Percentiles rank a stretch among this genome's conserved stretches.
Evolutionary conservation across 306 rosid genomes (phyloP).

Genomic region (Hippophae gyantsensis): DNA sequence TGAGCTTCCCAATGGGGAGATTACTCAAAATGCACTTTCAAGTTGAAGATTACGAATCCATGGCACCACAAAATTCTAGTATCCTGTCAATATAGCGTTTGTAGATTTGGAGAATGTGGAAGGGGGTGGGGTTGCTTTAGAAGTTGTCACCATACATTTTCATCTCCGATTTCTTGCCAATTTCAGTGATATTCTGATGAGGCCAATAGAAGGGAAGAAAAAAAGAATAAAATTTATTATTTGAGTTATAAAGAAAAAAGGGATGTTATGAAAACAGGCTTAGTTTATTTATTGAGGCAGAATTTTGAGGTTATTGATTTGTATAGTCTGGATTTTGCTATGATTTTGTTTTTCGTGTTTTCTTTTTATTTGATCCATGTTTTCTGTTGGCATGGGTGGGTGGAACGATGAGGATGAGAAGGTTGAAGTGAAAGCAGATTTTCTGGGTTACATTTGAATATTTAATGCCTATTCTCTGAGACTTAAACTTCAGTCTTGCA

Average conservation of each 20-base stretch:
- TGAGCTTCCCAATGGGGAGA: constrained; percentile 32
- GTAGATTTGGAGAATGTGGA: constrained; percentile 11
- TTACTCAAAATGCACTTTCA: constrained; percentile 14
- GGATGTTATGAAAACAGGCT: constrained; percentile 9
- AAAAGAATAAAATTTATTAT: constrained; percentile 12
- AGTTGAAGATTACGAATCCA: constrained; percentile 14
- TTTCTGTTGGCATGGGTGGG: constrained; percentile 16
- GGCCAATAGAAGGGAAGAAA: constrained; percentile 22
- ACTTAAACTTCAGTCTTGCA: no score
- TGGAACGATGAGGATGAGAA: background rate
- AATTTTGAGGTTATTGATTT: constrained; percentile 22
- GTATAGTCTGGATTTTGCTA: constrained; percentile 39
- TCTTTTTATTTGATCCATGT: constrained; percentile 9
- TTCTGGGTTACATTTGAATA: no score
- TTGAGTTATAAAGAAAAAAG: constrained; percentile 16
- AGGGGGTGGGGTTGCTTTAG: background rate
- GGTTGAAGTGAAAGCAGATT: no score
- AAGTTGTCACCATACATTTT: constrained; percentile 15
- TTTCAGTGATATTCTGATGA: constrained; percentile 42
- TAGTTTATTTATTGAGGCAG: constrained; percentile 20
- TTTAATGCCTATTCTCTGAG: no score
- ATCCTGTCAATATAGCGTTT: constrained; percentile 9
- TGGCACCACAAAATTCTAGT: constrained; percentile 15
- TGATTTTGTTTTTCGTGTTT: constrained; percentile 8
- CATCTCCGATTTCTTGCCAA: constrained; percentile 24